Evolutionary conservation across 495 filamentous ascomycete genomes (phyloP).

Genomic region (Parachaetomium inaequale): DNA sequence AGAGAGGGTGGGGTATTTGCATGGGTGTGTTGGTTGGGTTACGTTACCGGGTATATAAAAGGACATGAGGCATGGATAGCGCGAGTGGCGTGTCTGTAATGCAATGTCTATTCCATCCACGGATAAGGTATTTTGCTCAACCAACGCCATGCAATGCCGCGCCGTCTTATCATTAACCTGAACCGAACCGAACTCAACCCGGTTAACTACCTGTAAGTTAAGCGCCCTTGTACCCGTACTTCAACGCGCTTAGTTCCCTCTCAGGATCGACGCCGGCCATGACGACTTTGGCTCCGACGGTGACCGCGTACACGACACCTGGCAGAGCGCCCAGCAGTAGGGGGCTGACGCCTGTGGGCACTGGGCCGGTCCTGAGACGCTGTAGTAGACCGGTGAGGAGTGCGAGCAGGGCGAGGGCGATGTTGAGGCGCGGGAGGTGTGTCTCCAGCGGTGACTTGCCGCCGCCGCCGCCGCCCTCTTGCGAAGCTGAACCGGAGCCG

Average conservation of each 20-base stretch:
- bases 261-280: slow-evolving; percentile 56
- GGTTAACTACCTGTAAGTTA: neutral
- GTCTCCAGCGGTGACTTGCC: slow-evolving; percentile 37
- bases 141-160: neutral
- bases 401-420: slow-evolving; percentile 39
- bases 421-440: slow-evolving; percentile 49
- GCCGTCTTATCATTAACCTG: neutral
- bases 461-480: too few species aligned
- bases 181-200: neutral
- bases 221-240: slow-evolving; percentile 60
- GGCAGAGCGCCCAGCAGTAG: slow-evolving; percentile 39
- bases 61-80: neutral
- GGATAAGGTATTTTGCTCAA: neutral
- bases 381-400: slow-evolving; percentile 33
- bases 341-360: slow-evolving; percentile 4
- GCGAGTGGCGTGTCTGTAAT: neutral
- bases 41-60: slow-evolving; percentile 3
- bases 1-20: slow-evolving; percentile 3
- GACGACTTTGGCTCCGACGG: slow-evolving; percentile 47
- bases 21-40: neutral
- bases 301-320: slow-evolving; percentile 45
- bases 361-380: slow-evolving; percentile 14
- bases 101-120: neutral
- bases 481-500: neutral
- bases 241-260: slow-evolving; percentile 48